Conservation (phyloP, 495 filamentous ascomycete genomes). For the Aspergillus homomorphus region DNA sequence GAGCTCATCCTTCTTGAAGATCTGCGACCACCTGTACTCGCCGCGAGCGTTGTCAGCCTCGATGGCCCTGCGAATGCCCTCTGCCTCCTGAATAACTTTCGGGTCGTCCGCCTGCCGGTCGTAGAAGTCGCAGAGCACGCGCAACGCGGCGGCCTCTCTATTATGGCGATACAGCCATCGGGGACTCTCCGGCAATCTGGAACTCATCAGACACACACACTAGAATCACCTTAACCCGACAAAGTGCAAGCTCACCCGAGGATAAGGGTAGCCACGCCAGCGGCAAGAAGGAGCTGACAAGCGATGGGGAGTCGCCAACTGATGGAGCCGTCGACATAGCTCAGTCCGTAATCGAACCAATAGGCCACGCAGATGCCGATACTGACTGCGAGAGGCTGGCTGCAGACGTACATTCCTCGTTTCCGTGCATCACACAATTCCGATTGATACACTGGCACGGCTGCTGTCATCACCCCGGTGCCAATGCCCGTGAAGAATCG, state of each 20-base stretch:
- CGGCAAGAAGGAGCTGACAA: slow-evolving; percentile 41
- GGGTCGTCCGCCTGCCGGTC: slow-evolving; percentile 35
- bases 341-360: slow-evolving; percentile 48
- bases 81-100: slow-evolving; percentile 42
- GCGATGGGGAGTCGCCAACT: slow-evolving; percentile 46
- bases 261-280: slow-evolving; percentile 34
- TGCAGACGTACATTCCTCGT: slow-evolving; percentile 43
- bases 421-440: slow-evolving; percentile 42
- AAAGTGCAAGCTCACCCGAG: slow-evolving; percentile 24
- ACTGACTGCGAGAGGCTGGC: slow-evolving; percentile 42
- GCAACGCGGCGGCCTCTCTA: slow-evolving; percentile 41
- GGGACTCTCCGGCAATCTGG: slow-evolving; percentile 43
- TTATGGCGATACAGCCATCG: slow-evolving; percentile 44
- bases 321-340: slow-evolving; percentile 33
- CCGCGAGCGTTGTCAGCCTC: slow-evolving; percentile 41
- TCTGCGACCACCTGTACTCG: slow-evolving; percentile 42
- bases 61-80: slow-evolving; percentile 46
- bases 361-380: slow-evolving; percentile 40
- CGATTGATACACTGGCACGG: slow-evolving; percentile 41
- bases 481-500: slow-evolving; percentile 43
- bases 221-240: background rate
- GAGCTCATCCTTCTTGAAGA: slow-evolving; percentile 50
- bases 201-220: background rate
- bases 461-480: slow-evolving; percentile 16
- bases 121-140: slow-evolving; percentile 50